Base-by-base conservation (phyloP, 2,329 filamentous ascomycete species). In the Paraphoma sp. region DNA sequence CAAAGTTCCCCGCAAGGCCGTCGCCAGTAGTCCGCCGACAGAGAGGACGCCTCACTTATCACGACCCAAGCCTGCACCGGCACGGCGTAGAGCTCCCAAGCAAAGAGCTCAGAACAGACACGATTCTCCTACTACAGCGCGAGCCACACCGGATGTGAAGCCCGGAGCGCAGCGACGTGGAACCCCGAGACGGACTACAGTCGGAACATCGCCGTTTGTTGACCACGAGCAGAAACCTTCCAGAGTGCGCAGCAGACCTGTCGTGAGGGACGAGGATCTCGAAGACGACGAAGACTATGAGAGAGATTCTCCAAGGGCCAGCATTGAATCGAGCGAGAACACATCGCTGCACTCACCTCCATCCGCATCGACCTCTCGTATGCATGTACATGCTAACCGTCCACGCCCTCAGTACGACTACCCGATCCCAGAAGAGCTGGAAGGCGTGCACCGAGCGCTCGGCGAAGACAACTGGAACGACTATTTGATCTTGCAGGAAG, bases 381-480 rank as follows among this genome's bases (percentile, higher is more conserved):
- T 4, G 31, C 43, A 23, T 14, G 16, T 14, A 12, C 18, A 17
- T 5, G 14, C 9, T n/a, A 8, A 29, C 2, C 28, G 11, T n/a
- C 29, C 41, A 10, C 44, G 28, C 9, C 54, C 58, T n/a, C 49
- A 40, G 11, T 28, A 57, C 31, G 31, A 43, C 7, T 63, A 67
- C 40, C 9, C 18, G 4, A 38, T 65, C 1, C 59, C 62, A 1
- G 6, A 55, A 0, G 53, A 61, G 23, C 23, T 68, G n/a, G 43
- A 56, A 40, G 44, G 54, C 11, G 42, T 62, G 9, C 36, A 53
- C n/a, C 31, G 14, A 6, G 65, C 65, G 11, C 45, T 68, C 2
- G 65, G 65, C 23, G 44, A 46, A 11, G 53, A 61, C 6, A 53
- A 59, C 31, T 68, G 65, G 63, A 57, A 47, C 6, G 58, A 65